Base-by-base conservation (phyloP, 2,329 filamentous ascomycete species). In the Paracorniculantispora psalliotae region DNA sequence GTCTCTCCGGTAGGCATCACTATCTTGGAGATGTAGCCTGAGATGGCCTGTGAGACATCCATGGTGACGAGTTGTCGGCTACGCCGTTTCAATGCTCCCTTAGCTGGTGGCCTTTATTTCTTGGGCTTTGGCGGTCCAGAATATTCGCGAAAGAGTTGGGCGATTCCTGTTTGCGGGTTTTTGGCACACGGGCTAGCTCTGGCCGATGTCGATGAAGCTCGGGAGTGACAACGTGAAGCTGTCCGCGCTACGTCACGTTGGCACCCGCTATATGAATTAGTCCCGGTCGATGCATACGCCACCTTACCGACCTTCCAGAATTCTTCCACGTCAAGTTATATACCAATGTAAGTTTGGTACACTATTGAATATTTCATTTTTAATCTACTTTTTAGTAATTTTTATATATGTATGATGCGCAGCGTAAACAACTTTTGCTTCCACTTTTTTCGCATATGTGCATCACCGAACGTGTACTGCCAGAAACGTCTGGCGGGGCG, bases 21-120 rank as follows among this genome's bases (percentile, higher is more conserved):
- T 86, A 99, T 96, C 83, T 92, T 96, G 73, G 88, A 89, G 81
- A 99, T 89, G 80, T 99, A 99, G 77, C 91, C 90, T 68, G 92
- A 89, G 71, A 97, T 88, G 66, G 92, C 91, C 72, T 96, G 89
- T 63, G 96, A 90, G 69, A 97, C 87, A 72, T 99, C 94, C 94
- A 99, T 99, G 23, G 33, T 54, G 39, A 33, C 17, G 15, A 30
- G 7, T 30, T 41, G 25, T 8, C 33, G 17, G 12, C 19, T 25
- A 3, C 35, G 35, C 19, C 13, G 25, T 57, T 15, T 23, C 13
- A 35, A 30, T 19, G 10, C 30, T 55, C 30, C 3, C 19, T 46
- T 17, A 47, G 28, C 30, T 55, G 8, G 3, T 55, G 21, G 9
- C 13, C 25, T 17, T 4, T 19, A 26, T 55, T 7, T 15, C 23